phyloP scores from a whole-genome alignment of 768 basidiomycete species.

The Albatrellus ellisii region DNA sequence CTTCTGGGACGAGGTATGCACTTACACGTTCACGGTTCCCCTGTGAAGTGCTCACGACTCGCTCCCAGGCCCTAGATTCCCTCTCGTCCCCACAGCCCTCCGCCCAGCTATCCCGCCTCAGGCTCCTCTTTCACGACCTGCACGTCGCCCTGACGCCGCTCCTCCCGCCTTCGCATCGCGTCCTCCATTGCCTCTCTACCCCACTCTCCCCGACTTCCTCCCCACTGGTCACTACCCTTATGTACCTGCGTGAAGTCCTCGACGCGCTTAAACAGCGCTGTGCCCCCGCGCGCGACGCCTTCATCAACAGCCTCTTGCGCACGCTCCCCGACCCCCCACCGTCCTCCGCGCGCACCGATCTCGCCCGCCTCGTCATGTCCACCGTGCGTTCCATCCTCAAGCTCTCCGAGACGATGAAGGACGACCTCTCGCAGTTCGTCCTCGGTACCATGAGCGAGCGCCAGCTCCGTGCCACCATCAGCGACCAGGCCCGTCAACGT shows the following conservation, averaged over 20 bases:
- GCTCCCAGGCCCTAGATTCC: constrained; percentile 36
- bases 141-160: constrained; percentile 36
- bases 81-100: constrained; percentile 48
- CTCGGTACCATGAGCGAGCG: constrained; percentile 54
- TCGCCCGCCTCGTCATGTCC: constrained; percentile 37
- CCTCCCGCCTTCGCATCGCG: constrained; percentile 39
- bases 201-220: constrained; percentile 58
- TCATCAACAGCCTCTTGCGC: constrained; percentile 32
- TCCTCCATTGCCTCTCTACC: constrained; percentile 38
- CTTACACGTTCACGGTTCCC: constrained; percentile 1
- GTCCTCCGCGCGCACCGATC: constrained; percentile 15
- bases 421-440: constrained; percentile 52
- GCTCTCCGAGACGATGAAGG: constrained; percentile 51
- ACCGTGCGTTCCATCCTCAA: constrained; percentile 34
- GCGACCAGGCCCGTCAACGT: constrained; percentile 35
- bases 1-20: constrained; percentile 61
- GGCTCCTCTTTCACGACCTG: constrained; percentile 41
- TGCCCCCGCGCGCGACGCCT: constrained; percentile 48
- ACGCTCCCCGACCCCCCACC: constrained; percentile 22
- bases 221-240: constrained; percentile 44
- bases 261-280: constrained; percentile 42
- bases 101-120: constrained; percentile 45
- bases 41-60: constrained; percentile 2
- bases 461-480: constrained; percentile 36
- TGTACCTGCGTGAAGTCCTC: constrained; percentile 41